Percentiles rank a stretch among this genome's conserved stretches.
phyloP scores from a whole-genome alignment of 2,329 filamentous ascomycete species.

The Pyrenophora graminea region DNA sequence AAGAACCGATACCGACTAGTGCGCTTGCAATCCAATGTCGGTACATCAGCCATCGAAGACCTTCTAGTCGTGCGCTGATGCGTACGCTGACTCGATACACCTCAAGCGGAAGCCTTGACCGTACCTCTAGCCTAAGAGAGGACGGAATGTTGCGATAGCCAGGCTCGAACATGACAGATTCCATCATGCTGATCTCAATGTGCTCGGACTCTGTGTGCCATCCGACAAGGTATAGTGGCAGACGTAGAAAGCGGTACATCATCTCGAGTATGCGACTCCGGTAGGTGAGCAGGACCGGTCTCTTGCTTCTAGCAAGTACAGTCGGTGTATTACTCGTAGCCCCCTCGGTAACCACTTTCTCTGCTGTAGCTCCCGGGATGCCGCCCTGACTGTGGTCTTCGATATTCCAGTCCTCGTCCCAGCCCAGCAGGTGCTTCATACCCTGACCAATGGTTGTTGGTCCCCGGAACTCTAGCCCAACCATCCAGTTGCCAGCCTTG shows the following conservation, averaged over 20 bases:
- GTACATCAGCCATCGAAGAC: constrained; percentile 78
- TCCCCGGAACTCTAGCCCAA: constrained; percentile 71
- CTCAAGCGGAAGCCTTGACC: constrained; percentile 71
- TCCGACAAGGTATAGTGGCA: constrained; percentile 72
- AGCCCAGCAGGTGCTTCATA: constrained; percentile 30
- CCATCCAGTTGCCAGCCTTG: constrained; percentile 89
- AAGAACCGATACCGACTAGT: constrained; percentile 67
- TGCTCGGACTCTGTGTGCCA: constrained; percentile 66
- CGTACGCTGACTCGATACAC: constrained; percentile 72
- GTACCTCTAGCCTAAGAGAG: constrained; percentile 66
- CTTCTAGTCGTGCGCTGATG: constrained; percentile 75
- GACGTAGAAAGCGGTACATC: constrained; percentile 35
- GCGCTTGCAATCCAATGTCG: constrained; percentile 75
- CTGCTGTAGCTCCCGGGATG: constrained; percentile 10
- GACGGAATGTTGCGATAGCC: constrained; percentile 59
- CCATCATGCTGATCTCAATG: constrained; percentile 72
- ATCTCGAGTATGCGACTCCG: constrained; percentile 55
- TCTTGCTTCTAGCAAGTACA: constrained; percentile 59
- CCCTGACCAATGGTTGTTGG: constrained; percentile 15
- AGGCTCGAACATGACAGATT: constrained; percentile 67
- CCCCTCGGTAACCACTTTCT: constrained; percentile 6
- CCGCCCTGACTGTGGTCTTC: constrained; percentile 28
- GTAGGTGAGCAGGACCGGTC: constrained; percentile 81
- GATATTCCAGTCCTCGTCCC: constrained; percentile 39
- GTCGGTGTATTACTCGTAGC: constrained; percentile 21